Conservation (phyloP, 1,139 yeast genomes). For the Yamadazyma diddensiae region DNA sequence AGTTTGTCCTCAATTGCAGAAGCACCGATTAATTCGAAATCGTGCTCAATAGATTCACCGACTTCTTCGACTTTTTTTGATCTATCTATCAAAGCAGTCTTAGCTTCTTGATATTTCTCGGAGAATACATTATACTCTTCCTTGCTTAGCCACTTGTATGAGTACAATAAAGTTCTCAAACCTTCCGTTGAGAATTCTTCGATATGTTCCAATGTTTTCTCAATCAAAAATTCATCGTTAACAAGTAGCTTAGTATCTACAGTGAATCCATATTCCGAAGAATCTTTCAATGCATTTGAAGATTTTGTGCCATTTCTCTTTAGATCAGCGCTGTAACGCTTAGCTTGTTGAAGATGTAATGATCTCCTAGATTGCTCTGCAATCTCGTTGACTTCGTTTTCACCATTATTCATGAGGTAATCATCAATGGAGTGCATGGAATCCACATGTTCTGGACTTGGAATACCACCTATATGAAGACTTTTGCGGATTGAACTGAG, state of each 20-base stretch:
- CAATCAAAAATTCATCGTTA: conserved; percentile 79
- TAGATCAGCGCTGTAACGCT: conserved; percentile 46
- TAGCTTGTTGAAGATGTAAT: conserved; percentile 57
- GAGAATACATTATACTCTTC: conserved; percentile 68
- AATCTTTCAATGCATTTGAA: neutral
- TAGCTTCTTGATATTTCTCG: conserved; percentile 65
- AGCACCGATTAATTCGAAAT: conserved; percentile 76
- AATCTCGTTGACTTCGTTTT: conserved; percentile 58
- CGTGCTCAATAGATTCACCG: conserved; percentile 69
- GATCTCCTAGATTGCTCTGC: conserved; percentile 61
- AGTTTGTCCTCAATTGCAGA: conserved; percentile 97
- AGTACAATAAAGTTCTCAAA: conserved; percentile 80
- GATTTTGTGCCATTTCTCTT: neutral
- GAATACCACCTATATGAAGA: conserved; percentile 18
- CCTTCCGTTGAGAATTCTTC: conserved; percentile 97
- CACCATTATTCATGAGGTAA: conserved; percentile 49
- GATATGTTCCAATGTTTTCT: conserved; percentile 81
- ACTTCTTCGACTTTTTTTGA: conserved; percentile 62
- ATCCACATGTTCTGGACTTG: conserved; percentile 10
- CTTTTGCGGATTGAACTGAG: conserved; percentile 32
- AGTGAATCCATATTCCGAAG: conserved; percentile 1
- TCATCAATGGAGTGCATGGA: conserved; percentile 52
- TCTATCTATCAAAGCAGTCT: conserved; percentile 70
- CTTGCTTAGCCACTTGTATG: conserved; percentile 67
- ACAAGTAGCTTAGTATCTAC: conserved; percentile 62